Percentiles rank a stretch among this genome's conserved stretches.
phyloP scores from a whole-genome alignment of 2,329 filamentous ascomycete genomes.

The Fusarium sp. region DNA sequence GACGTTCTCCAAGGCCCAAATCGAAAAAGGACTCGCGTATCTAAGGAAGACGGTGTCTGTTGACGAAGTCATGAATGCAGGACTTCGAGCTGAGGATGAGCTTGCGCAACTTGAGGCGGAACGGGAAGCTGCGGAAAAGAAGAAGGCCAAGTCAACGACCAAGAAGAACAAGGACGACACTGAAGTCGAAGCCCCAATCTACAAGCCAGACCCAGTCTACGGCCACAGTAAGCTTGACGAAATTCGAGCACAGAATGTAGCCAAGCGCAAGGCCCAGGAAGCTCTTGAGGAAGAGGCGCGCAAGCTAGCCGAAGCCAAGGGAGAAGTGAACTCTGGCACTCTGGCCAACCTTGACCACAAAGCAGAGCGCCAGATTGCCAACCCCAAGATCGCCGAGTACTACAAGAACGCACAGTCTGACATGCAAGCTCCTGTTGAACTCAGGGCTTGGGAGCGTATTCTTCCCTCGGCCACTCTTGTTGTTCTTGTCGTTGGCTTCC shows the following conservation, averaged over 20 bases:
- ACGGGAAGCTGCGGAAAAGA: conserved; percentile 42
- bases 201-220: conserved; percentile 63
- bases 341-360: conserved; percentile 54
- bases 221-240: conserved; percentile 67
- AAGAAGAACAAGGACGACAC: conserved; percentile 40
- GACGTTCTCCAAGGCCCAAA: conserved; percentile 55
- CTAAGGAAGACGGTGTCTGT: conserved; percentile 66
- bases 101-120: conserved; percentile 63
- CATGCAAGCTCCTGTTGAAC: conserved; percentile 63
- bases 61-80: conserved; percentile 70
- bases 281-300: conserved; percentile 56
- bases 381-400: conserved; percentile 54
- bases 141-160: conserved; percentile 34
- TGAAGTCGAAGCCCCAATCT: conserved; percentile 26
- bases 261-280: conserved; percentile 61
- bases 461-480: conserved; percentile 64
- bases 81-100: conserved; percentile 71
- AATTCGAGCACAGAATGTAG: conserved; percentile 65
- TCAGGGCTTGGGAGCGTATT: conserved; percentile 63
- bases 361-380: conserved; percentile 53
- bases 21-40: conserved; percentile 63
- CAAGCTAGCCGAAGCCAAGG: conserved; percentile 55
- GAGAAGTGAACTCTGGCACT: conserved; percentile 53
- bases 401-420: conserved; percentile 61
- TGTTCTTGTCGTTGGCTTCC: conserved; percentile 56